A percentile compares a stretch with the other conserved stretches of the same genome.
These are phyloP conservation scores for Suillus brevipes DNA, from an alignment of 768 basidiomycete species.

Conservation along the genomic window DNA sequence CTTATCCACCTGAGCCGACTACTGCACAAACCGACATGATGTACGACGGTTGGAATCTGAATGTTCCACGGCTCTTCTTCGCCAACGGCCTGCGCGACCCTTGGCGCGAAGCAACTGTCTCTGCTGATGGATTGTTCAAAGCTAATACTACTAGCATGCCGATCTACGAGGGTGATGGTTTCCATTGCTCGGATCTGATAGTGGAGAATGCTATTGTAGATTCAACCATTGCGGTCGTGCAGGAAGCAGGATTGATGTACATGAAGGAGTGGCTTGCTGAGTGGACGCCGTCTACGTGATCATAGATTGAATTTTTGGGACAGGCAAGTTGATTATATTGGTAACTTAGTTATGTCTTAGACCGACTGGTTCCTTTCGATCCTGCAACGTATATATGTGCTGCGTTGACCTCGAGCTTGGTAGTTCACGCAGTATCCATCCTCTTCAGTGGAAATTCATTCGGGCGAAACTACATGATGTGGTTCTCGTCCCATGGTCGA, in stretches of 20 bases:
- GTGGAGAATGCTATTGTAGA: constrained; percentile 44
- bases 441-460: not conserved
- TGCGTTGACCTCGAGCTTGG: too few species aligned
- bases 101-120: constrained; percentile 70
- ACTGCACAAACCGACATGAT: constrained; percentile 43
- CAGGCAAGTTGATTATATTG: not conserved
- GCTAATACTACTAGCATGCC: constrained; percentile 54
- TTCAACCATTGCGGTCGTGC: constrained; percentile 52
- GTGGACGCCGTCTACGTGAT: constrained; percentile 23
- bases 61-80: constrained; percentile 61
- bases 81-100: constrained; percentile 69
- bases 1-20: constrained; percentile 44
- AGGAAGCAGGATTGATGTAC: constrained; percentile 49
- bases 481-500: too few species aligned
- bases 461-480: not conserved
- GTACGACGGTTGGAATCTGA: constrained; percentile 66
- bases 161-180: constrained; percentile 59
- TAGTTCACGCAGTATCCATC: not conserved
- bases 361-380: not conserved
- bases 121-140: constrained; percentile 49
- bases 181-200: constrained; percentile 66
- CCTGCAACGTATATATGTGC: not conserved
- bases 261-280: constrained; percentile 60
- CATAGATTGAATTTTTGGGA: not conserved
- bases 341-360: not conserved